Conservation (phyloP, 192 early-diverging fungal genomes). For the Coemansia erecta region DNA sequence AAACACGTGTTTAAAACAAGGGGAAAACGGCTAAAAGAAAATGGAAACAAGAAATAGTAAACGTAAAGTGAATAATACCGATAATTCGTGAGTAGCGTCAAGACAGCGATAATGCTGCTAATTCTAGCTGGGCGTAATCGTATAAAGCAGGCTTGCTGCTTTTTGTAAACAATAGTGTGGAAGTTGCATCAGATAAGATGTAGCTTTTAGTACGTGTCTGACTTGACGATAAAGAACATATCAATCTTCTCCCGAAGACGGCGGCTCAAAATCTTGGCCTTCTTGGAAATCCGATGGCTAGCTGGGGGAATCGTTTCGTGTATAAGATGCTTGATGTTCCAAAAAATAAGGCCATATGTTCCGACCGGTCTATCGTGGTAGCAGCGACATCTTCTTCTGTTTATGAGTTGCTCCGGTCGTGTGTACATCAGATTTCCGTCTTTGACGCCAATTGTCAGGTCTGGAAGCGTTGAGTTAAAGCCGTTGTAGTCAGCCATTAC, state of each 20-base stretch:
- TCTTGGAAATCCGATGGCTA: conserved; percentile 15
- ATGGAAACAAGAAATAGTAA: neutral
- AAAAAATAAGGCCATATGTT: conserved; percentile 10
- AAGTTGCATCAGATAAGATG: neutral
- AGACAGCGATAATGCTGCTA: neutral
- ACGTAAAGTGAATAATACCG: neutral
- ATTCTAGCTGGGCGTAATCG: no score
- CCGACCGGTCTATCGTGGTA: conserved; percentile 7
- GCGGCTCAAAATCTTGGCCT: conserved; percentile 14
- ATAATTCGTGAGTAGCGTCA: neutral
- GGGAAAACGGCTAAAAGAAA: conserved; percentile 2
- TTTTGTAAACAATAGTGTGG: neutral
- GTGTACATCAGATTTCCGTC: conserved; percentile 47
- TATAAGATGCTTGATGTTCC: conserved; percentile 21
- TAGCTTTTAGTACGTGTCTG: neutral
- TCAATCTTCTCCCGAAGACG: conserved; percentile 29
- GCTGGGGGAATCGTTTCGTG: conserved; percentile 17
- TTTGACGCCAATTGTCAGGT: conserved; percentile 40
- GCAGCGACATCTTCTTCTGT: conserved; percentile 33
- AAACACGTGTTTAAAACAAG: conserved; percentile 11
- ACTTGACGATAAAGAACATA: conserved; percentile 32
- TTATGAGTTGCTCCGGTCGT: conserved; percentile 32
- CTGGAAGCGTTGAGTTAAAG: conserved; percentile 29
- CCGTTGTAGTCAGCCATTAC: conserved; percentile 8
- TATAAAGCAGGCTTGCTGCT: neutral